phyloP scores from a whole-genome alignment of 2,329 filamentous ascomycete species.

The Trichoderma koningiopsis region DNA sequence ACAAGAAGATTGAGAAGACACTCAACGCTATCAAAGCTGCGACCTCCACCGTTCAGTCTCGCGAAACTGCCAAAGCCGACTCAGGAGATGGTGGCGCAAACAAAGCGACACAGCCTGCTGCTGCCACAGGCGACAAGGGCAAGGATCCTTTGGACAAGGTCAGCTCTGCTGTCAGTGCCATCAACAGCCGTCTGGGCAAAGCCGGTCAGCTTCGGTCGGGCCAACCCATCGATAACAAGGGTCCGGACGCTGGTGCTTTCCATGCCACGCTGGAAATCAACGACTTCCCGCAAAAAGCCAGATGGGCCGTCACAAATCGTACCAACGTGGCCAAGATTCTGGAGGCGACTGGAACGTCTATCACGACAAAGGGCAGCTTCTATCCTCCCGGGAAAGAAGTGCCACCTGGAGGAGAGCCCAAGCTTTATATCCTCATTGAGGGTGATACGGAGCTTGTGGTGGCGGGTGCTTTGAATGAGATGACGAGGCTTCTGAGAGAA shows the following conservation, averaged over 20 bases:
- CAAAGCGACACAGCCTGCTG: constrained; percentile 55
- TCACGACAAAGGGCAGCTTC: constrained; percentile 95
- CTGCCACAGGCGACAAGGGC: constrained; percentile 57
- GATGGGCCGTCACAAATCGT: constrained; percentile 97
- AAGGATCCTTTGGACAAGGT: constrained; percentile 82
- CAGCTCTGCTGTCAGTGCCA: constrained; percentile 84
- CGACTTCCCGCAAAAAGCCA: constrained; percentile 96
- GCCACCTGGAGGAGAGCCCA: constrained; percentile 74
- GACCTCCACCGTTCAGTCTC: constrained; percentile 58
- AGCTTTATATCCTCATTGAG: constrained; percentile 96
- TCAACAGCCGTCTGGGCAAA: constrained; percentile 86
- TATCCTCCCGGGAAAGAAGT: constrained; percentile 83
- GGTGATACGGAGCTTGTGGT: constrained; percentile 95
- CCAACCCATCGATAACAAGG: constrained; percentile 97
- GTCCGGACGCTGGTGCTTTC: constrained; percentile 93
- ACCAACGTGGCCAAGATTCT: constrained; percentile 98
- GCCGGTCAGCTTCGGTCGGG: constrained; percentile 88
- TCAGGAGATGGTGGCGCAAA: constrained; percentile 29
- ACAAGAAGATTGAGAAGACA: constrained; percentile 70
- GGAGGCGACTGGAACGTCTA: constrained; percentile 90
- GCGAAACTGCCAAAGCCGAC: constrained; percentile 53
- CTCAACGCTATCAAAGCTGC: constrained; percentile 66
- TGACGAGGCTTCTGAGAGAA: constrained; percentile 85
- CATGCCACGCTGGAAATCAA: constrained; percentile 98
- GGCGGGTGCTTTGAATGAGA: constrained; percentile 83